Evolutionary conservation across 129 eudicot species (phyloP).

Genomic region (Cynara cardunculus): DNA sequence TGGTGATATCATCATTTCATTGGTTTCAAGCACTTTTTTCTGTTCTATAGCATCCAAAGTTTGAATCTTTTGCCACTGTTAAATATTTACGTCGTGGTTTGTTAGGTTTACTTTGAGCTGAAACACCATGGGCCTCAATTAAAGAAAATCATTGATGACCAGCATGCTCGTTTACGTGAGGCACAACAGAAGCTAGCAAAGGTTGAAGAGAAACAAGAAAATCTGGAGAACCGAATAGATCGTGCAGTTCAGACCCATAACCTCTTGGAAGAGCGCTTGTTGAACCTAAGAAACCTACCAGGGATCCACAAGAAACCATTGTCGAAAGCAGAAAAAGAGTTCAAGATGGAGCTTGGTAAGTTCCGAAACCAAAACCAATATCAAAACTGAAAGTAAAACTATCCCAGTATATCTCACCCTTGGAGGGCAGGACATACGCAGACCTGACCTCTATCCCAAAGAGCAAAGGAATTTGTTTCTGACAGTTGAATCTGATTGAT

Average conservation of each 20-base stretch:
- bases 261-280: conserved; percentile 61
- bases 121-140: conserved; percentile 88
- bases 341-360: conserved; percentile 86
- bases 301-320: conserved; percentile 77
- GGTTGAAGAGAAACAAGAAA: conserved; percentile 68
- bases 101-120: conserved; percentile 88
- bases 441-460: neutral
- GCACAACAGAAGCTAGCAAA: conserved; percentile 61
- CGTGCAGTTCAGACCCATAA: conserved; percentile 48
- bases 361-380: neutral
- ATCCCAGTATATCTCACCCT: too few species aligned
- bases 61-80: conserved; percentile 1
- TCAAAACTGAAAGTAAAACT: neutral
- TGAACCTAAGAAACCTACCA: conserved; percentile 54
- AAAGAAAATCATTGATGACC: conserved; percentile 65
- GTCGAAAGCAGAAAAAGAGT: conserved; percentile 86
- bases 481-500: neutral
- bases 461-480: neutral
- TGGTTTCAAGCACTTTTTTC: neutral
- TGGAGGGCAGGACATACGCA: neutral
- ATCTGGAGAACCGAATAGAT: conserved; percentile 47
- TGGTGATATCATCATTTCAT: neutral
- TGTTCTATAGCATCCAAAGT: neutral
- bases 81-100: conserved; percentile 12
- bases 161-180: conserved; percentile 59